Evolutionary conservation across 805 yeast genomes (phyloP).

Genomic region (Lachancea lanzarotensis): DNA sequence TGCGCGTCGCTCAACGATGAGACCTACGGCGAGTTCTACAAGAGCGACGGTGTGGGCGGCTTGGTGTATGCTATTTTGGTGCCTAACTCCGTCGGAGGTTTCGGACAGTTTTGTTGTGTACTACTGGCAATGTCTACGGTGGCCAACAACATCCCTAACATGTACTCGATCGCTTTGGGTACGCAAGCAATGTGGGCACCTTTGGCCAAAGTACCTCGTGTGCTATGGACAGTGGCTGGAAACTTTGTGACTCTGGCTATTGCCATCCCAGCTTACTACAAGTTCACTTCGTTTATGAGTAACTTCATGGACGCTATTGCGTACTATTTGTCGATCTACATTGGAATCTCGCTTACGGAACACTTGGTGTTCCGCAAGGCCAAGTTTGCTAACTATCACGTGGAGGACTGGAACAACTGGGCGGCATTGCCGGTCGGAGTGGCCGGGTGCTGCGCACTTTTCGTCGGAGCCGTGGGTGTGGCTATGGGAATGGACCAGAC

Average conservation of each 20-base stretch:
- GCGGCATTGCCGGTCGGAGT: conserved; percentile 61
- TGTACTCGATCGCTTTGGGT: conserved; percentile 83
- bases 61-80: conserved; percentile 73
- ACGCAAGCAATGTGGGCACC: conserved; percentile 81
- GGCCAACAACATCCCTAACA: conserved; percentile 87
- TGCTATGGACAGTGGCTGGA: conserved; percentile 72
- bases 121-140: conserved; percentile 78
- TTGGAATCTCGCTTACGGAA: conserved; percentile 68
- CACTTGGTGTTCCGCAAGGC: conserved; percentile 74
- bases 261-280: conserved; percentile 81
- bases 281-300: conserved; percentile 64
- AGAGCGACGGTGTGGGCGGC: conserved; percentile 64
- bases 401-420: conserved; percentile 53
- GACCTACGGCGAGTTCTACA: conserved; percentile 46
- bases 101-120: conserved; percentile 87
- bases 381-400: conserved; percentile 49
- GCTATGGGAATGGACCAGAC: conserved; percentile 82
- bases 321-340: conserved; percentile 84
- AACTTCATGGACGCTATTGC: conserved; percentile 89
- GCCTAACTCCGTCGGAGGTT: conserved; percentile 73
- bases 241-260: conserved; percentile 75
- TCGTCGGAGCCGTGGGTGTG: conserved; percentile 80
- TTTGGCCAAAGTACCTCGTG: conserved; percentile 71
- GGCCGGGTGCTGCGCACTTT: conserved; percentile 73
- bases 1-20: conserved; percentile 50